Evolutionary conservation across 2,329 filamentous ascomycete species (phyloP).

Genomic region (Alternaria conjuncta): DNA sequence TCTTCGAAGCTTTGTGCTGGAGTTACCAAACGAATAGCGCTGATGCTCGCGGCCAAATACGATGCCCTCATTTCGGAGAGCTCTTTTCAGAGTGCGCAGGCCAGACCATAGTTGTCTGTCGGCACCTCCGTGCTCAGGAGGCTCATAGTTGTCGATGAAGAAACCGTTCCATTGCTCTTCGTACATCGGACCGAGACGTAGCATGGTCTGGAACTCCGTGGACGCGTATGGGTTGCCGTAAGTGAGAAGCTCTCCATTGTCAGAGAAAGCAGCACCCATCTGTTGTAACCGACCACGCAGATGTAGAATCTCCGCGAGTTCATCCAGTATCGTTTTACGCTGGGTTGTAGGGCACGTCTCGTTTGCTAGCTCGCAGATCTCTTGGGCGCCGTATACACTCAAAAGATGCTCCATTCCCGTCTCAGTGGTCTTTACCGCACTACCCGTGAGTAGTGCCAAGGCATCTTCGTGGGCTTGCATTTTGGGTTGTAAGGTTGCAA

Average conservation of each 20-base stretch:
- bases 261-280: conserved; percentile 8
- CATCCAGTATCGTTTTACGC: background rate
- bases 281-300: conserved; percentile 13
- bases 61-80: conserved; percentile 13
- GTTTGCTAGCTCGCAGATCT: background rate
- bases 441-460: background rate
- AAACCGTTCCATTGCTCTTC: conserved; percentile 12
- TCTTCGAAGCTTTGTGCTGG: background rate
- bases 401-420: background rate
- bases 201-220: conserved; percentile 13
- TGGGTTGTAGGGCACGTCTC: background rate
- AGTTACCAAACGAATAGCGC: conserved; percentile 2
- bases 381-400: background rate
- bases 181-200: conserved; percentile 12
- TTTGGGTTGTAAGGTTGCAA: background rate
- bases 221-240: conserved; percentile 11
- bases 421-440: background rate
- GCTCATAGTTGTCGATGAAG: background rate
- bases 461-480: background rate
- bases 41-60: conserved; percentile 5
- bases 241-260: conserved; percentile 10
- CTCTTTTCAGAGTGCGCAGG: background rate
- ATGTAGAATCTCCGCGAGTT: background rate
- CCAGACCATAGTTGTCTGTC: background rate
- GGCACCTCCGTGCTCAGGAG: background rate